Base-by-base conservation (phyloP, 2,329 filamentous ascomycete genomes). In the Arthrobotrys musiformis region DNA sequence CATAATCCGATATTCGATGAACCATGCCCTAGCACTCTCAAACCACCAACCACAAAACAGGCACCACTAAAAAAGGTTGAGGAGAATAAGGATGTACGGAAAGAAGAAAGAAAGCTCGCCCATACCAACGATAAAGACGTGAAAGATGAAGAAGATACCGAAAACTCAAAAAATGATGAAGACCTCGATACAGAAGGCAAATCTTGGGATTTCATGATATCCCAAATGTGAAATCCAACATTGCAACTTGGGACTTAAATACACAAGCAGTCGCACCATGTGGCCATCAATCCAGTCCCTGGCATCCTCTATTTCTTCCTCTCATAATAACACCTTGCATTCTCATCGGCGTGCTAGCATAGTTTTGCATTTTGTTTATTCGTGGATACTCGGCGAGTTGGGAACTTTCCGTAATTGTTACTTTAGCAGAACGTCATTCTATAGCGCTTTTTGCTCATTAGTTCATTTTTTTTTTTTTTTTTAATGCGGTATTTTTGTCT, bases 161-260 rank as follows among this genome's bases (percentile, higher is more conserved):
- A 77, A n/a, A 30, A 44, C 1, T 4, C 30, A 19, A 35, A 63
- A 2, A 56, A 68, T 22, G 44, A 68, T 11, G 62, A 78, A 9
- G 44, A 52, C n/a, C 35, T 78, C 4, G 74, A 72, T 42, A 50
- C 67, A 1, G 74, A 78, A 44, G 56, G 68, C 19, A 78, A 69
- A 62, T 72, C 67, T 1, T 78, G 74, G 74, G 74, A 78, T 35
- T 78, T 78, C 17, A 78, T 78, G 68, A 37, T 78, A 8, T 78
- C 74, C 9, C 74, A 78, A n/a, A 78, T 78, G 73, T 26, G 33
- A 28, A 33, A 50, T 19, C 46, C 19, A 24, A n/a, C 62, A 24
- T 22, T 13, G 11, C n/a, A 22, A 17, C 30, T 7, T 8, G 2
- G 5, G 19, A 56, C n/a, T 7, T 9, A 9, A 33, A 33, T 22